These are phyloP conservation scores for Penicillium sp. DNA, from an alignment of 2,329 filamentous ascomycete species.

Conservation along the genomic window DNA sequence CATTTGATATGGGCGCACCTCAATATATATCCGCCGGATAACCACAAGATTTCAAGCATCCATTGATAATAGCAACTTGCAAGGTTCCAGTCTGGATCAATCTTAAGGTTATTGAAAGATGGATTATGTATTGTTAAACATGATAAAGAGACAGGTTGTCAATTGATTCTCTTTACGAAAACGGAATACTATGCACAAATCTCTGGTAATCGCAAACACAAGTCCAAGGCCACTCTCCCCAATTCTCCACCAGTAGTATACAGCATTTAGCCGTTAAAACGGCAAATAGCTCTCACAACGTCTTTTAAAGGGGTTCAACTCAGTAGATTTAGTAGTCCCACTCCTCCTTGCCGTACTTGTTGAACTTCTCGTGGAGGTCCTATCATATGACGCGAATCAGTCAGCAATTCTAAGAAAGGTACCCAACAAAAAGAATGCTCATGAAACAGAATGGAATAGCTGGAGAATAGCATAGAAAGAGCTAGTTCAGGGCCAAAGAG, in stretches of 20 bases:
- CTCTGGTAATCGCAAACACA: conserved; percentile 25
- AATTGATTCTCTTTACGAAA: conserved; percentile 31
- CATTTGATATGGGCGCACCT: too few species aligned
- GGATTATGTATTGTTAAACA: background rate
- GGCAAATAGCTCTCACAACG: conserved; percentile 12
- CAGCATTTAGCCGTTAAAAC: conserved; percentile 26
- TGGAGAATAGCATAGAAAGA: background rate
- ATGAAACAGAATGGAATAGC: background rate
- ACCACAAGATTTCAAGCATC: too few species aligned
- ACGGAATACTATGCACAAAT: conserved; percentile 35
- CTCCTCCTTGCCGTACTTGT: conserved; percentile 99
- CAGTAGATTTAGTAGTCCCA: conserved; percentile 48
- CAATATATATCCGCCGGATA: too few species aligned
- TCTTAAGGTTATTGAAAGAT: background rate
- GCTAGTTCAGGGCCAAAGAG: background rate
- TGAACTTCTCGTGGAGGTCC: conserved; percentile 94
- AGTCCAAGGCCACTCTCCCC: conserved; percentile 18
- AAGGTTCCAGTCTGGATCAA: background rate
- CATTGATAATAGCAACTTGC: background rate
- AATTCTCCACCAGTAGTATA: conserved; percentile 32
- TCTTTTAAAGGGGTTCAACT: conserved; percentile 15
- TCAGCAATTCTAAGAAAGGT: conserved; percentile 3
- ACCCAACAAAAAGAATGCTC: background rate
- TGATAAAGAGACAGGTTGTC: conserved; percentile 28
- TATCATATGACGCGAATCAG: conserved; percentile 37